Conservation (phyloP, 768 basidiomycete species). For the Daedaleopsis sinensis region DNA sequence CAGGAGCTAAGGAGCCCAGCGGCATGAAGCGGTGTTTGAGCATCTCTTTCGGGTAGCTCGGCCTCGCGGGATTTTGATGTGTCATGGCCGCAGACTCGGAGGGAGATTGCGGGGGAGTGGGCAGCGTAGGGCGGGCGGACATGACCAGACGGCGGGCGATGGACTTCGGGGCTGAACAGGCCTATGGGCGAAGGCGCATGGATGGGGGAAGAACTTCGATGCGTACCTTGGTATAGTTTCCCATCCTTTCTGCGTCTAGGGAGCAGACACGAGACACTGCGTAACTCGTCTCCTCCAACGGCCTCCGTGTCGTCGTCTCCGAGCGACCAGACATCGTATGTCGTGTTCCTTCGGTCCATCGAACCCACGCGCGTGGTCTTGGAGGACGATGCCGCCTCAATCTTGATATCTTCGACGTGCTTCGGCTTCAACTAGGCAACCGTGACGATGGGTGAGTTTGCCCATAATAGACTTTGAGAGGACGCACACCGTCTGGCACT, state of each 20-base stretch:
- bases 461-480: neutral
- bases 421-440: constrained; percentile 61
- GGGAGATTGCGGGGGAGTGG: constrained; percentile 23
- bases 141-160: constrained; percentile 63
- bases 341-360: constrained; percentile 53
- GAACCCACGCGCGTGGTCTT: constrained; percentile 48
- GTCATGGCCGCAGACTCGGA: constrained; percentile 19
- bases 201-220: neutral
- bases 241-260: constrained; percentile 66
- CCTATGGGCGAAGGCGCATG: neutral
- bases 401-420: constrained; percentile 53
- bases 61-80: constrained; percentile 57
- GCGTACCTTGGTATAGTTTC: constrained; percentile 57
- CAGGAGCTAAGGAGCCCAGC: constrained; percentile 50
- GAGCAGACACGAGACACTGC: constrained; percentile 59
- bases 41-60: constrained; percentile 58
- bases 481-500: constrained; percentile 65
- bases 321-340: constrained; percentile 70
- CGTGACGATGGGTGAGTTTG: neutral
- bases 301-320: constrained; percentile 44
- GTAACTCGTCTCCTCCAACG: constrained; percentile 65
- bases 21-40: constrained; percentile 69
- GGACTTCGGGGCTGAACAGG: constrained; percentile 54
- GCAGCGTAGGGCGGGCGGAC: constrained; percentile 47
- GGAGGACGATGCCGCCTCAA: constrained; percentile 45